Evolutionary conservation across 1,284 basidiomycete species (phyloP), one percentile per base, ranked within the genome.

Genomic region (Ganoderma leucocontextum): DNA sequence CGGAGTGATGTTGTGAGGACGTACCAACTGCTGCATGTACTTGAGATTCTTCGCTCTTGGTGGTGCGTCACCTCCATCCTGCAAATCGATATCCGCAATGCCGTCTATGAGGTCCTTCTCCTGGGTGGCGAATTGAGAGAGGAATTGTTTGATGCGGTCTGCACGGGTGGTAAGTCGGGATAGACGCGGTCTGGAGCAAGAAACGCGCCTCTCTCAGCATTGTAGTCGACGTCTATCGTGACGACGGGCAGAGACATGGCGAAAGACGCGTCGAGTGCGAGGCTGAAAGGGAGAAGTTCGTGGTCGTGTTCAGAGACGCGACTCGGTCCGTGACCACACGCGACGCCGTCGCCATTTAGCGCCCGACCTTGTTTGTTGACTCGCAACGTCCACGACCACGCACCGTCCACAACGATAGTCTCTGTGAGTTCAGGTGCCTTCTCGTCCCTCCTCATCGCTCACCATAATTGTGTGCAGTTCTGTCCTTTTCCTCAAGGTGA

Each of bases 1-100:
- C 2, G 25, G 25, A n/a, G 42, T 2, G 76, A 75, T 77, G 76
- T 75, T 25, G 38, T 42, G 29, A 53, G 25, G n/a, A 70, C 91
- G 78, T 80, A 96, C 95, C 80, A 99, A 84, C 77, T 97, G 94
- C 63, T 88, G 86, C 88, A 96, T 93, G 80, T 99, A 99, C 82
- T 98, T 97, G 29, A 91, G 79, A 60, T 84, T 78, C 70, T 78
- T 83, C 72, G 85, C 80, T 10, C 80, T 75, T 15, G 77, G 76
- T n/a, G 80, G 77, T 63, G 79, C 78, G 65, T 81, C 80, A 60
- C 85, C 84, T 36, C 86, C 83, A 71, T 88, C 89, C 63, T 87
- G 86, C 58, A 94, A 83, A 69, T 89, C 88, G 74, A 95, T 89
- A 72, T 91, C 89, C 25, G 90, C 90, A 64, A 95, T 87, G 70